These are phyloP conservation scores for Rubia yunnanensis DNA, from an alignment of 257 asterid genomes.

Conservation along the genomic window DNA sequence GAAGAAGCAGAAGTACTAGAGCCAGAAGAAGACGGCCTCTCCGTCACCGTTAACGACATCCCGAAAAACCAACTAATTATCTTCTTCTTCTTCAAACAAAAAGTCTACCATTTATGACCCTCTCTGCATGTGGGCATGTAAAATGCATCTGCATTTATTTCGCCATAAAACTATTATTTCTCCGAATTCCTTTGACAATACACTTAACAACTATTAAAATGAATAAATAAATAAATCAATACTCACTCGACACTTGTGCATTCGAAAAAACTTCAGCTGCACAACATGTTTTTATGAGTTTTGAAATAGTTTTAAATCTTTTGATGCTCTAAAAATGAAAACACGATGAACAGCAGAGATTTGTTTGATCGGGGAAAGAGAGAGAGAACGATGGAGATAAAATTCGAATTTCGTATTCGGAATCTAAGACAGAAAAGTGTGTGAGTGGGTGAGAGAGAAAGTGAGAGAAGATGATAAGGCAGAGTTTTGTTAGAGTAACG, in stretches of 20 bases:
- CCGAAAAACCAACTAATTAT: background rate
- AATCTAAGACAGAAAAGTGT: background rate
- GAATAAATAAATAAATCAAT: background rate
- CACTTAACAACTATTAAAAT: too few relatives aligned
- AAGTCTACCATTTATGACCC: background rate
- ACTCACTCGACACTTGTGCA: background rate
- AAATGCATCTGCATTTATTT: constrained; percentile 10
- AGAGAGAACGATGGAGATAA: background rate
- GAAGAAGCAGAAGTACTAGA: background rate
- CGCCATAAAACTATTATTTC: background rate
- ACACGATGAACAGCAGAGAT: background rate
- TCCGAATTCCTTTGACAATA: constrained; percentile 1
- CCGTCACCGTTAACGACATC: constrained; percentile 17
- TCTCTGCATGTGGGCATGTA: constrained; percentile 18
- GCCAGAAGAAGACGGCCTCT: constrained; percentile 14
- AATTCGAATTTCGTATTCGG: background rate
- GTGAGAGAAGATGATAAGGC: constrained; percentile 6
- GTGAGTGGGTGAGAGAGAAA: constrained; percentile 3
- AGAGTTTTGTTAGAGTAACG: background rate
- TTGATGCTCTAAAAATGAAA: background rate
- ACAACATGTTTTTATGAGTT: background rate
- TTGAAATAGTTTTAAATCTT: background rate
- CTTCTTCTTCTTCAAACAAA: background rate
- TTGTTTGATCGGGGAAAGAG: background rate
- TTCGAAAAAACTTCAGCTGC: too few relatives aligned